phyloP scores from a whole-genome alignment of 2,329 filamentous ascomycete genomes.

The Clonostachys rosea region DNA sequence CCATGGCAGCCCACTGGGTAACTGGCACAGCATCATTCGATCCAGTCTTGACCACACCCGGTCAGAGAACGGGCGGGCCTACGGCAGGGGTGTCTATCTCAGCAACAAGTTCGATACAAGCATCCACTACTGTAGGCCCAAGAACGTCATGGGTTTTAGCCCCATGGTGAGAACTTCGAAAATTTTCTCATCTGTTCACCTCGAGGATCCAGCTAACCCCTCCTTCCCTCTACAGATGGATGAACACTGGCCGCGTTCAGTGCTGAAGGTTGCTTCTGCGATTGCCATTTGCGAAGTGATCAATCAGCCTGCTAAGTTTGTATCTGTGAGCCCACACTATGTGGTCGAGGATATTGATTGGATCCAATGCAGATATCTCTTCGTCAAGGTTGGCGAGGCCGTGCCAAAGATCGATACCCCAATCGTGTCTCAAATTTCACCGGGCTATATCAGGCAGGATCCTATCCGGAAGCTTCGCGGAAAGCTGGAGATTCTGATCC shows the following conservation, averaged over 20 bases:
- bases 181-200: no score
- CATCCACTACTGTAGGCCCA: slow-evolving; percentile 31
- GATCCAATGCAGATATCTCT: slow-evolving; percentile 86
- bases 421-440: no score
- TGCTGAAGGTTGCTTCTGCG: slow-evolving; percentile 51
- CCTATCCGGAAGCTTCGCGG: no score
- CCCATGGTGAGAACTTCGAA: no score
- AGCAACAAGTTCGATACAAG: slow-evolving; percentile 56
- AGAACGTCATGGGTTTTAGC: no score
- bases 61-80: slow-evolving; percentile 61
- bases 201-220: no score
- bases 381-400: slow-evolving; percentile 29
- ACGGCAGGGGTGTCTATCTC: slow-evolving; percentile 80
- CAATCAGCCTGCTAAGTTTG: slow-evolving; percentile 63
- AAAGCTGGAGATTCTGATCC: no score
- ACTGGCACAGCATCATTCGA: slow-evolving; percentile 90
- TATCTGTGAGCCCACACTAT: slow-evolving; percentile 50
- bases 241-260: slow-evolving; percentile 59
- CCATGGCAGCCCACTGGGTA: slow-evolving; percentile 72
- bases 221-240: no score
- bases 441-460: no score
- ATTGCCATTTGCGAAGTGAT: slow-evolving; percentile 83
- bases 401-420: no score
- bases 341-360: slow-evolving; percentile 76
- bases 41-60: slow-evolving; percentile 72